Conservation (phyloP, 352 stramenopile species). For the Plasmopara viticola region DNA sequence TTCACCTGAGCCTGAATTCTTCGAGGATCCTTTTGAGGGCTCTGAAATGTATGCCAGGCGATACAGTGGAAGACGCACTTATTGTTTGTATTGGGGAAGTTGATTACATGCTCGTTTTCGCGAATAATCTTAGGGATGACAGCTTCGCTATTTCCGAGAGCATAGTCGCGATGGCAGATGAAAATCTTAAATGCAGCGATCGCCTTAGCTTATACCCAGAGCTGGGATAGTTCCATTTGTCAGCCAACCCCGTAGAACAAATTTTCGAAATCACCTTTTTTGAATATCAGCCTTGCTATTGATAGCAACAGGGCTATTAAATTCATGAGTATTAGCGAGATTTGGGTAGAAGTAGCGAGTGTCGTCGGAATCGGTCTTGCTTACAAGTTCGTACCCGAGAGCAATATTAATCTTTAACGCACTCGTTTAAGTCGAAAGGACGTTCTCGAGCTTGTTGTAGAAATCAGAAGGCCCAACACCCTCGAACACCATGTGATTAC, state of each 20-base stretch:
- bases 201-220: conserved; percentile 13
- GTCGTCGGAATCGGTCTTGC: too few species aligned
- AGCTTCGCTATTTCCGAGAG: conserved; percentile 11
- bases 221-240: conserved; percentile 11
- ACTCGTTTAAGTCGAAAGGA: too few species aligned
- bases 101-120: too few species aligned
- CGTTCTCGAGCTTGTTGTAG: too few species aligned
- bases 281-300: conserved; percentile 16
- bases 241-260: conserved; percentile 14
- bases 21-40: conserved; percentile 5
- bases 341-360: too few species aligned
- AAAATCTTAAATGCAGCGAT: conserved; percentile 17
- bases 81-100: too few species aligned
- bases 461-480: too few species aligned
- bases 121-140: too few species aligned
- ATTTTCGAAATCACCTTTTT: conserved; percentile 12
- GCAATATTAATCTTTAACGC: conserved; percentile 1
- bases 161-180: conserved; percentile 15
- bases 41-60: conserved; percentile 2
- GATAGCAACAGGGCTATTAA: conserved; percentile 12
- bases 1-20: conserved; percentile 9
- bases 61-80: conserved; percentile 7
- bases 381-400: too few species aligned
- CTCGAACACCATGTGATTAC: too few species aligned
- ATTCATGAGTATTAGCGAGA: too few species aligned